Base-by-base conservation (phyloP, 2,329 filamentous ascomycete genomes). In the Colletotrichum ledebouriae region DNA sequence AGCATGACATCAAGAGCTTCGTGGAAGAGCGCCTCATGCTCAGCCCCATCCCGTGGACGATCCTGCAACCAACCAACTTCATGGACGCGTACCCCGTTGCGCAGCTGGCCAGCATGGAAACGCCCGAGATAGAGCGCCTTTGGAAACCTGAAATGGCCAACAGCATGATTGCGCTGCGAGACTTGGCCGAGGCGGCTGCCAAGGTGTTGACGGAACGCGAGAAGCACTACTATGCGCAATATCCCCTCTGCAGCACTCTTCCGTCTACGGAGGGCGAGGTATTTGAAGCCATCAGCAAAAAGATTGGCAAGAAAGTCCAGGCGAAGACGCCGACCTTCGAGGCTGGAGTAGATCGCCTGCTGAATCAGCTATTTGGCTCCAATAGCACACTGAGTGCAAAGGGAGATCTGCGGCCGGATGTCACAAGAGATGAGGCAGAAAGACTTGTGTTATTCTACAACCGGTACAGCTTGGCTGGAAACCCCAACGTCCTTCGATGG, bases 11-110 rank as follows among this genome's bases (percentile, higher is more conserved):
- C 3, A 59, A 62, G 41, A 56, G 59, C 25, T 46, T 17, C n/a
- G 59, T 47, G 9, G 59, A 62, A 17, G 49, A 62, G 17, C 59
- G 39, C 2, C 1, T 62, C 37, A 59, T 62, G 49, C 59, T 62
- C 2, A 62, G 49, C 17, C 49, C 49, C 3, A 29, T 56, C 20
- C 22, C 37, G 5, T 56, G 49, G 59, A 62, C 29, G 4, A 62
- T 62, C 17, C 29, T 62, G 11, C 39, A 62, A 17, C 59, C 49
- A 12, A 56, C 50, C 9, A 56, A 63, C 29, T 59, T 22, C 22
- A 22, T 59, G 49, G 59, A 63, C n/a, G 12, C 49, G 2, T 63
- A 39, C 39, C 59, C 49, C 2, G 59, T 63, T 15, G 41, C 59
- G 9, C 39, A 10, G 2, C 12, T 63, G 9, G 39, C 49, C 39